A percentile compares a stretch with the other conserved stretches of the same genome.
phyloP scores from a whole-genome alignment of 306 rosid species.

The Prunus mira region DNA sequence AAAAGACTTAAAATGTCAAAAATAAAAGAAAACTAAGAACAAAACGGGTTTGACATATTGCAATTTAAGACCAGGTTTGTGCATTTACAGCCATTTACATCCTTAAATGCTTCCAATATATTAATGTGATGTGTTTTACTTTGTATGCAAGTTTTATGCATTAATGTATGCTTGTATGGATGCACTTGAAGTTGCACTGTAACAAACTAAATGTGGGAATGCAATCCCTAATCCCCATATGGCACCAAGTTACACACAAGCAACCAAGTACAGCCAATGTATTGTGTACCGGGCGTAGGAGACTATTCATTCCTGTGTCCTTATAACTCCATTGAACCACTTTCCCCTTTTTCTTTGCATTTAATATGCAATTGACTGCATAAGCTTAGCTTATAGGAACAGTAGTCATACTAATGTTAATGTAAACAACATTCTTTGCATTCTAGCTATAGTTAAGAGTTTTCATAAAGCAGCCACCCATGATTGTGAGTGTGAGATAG shows the following conservation, averaged over 20 bases:
- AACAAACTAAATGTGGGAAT: not conserved
- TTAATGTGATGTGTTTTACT: not conserved
- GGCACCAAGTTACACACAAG: not conserved
- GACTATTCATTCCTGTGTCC: not conserved
- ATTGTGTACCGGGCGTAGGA: not conserved
- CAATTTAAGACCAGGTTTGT: not conserved
- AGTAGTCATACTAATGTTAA: not conserved
- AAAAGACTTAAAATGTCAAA: not conserved
- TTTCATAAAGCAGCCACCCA: not conserved
- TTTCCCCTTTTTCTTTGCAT: slow-evolving; percentile 1
- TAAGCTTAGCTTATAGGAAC: not conserved
- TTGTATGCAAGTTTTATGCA: not conserved
- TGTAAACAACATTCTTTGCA: not conserved
- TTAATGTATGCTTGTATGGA: not conserved
- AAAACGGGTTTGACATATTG: not conserved
- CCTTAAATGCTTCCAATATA: not conserved
- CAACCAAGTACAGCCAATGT: not conserved
- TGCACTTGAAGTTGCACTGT: not conserved
- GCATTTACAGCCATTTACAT: not conserved
- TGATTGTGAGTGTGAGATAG: not conserved
- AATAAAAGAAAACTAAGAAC: not conserved
- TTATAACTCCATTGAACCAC: not conserved
- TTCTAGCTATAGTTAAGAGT: not conserved
- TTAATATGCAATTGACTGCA: not conserved
- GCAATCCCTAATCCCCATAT: not conserved